Conservation (phyloP, 2,329 filamentous ascomycete species). For the Grosmannia penicillata region DNA sequence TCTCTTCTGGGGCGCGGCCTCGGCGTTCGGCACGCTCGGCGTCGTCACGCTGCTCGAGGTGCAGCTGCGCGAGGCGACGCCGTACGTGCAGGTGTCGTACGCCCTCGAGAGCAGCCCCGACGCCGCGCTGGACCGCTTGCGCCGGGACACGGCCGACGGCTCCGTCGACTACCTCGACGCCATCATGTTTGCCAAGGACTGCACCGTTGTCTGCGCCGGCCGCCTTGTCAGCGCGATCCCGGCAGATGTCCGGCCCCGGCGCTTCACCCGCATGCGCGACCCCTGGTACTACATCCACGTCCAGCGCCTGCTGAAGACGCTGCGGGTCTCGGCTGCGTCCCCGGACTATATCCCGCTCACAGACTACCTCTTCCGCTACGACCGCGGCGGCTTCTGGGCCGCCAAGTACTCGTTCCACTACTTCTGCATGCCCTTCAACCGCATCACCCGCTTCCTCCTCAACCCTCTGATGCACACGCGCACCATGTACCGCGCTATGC, state of each 20-base stretch:
- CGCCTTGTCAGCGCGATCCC: constrained; percentile 34
- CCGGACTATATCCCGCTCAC: constrained; percentile 40
- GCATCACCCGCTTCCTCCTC: constrained; percentile 43
- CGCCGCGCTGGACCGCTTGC: constrained; percentile 22
- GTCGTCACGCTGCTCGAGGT: constrained; percentile 46
- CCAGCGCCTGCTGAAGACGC: constrained; percentile 21
- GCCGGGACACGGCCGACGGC: not conserved
- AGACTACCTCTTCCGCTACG: constrained; percentile 59
- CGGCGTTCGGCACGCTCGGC: constrained; percentile 44
- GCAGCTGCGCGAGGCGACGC: constrained; percentile 34
- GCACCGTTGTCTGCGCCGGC: constrained; percentile 47
- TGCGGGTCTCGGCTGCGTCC: constrained; percentile 11
- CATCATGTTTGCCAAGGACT: constrained; percentile 42
- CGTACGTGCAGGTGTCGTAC: constrained; percentile 42
- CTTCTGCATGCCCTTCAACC: constrained; percentile 23
- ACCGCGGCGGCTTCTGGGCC: constrained; percentile 56
- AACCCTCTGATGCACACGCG: constrained; percentile 49
- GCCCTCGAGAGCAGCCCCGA: constrained; percentile 24
- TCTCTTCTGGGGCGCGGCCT: constrained; percentile 43
- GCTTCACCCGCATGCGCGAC: constrained; percentile 44
- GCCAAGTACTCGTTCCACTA: constrained; percentile 41
- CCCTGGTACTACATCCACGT: constrained; percentile 65
- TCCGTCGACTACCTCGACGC: constrained; percentile 50
- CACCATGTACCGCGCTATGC: constrained; percentile 50
- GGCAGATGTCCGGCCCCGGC: constrained; percentile 17